These are phyloP conservation scores for Solanum hybrid DNA, from an alignment of 305 asterid species.

Conservation along the genomic window DNA sequence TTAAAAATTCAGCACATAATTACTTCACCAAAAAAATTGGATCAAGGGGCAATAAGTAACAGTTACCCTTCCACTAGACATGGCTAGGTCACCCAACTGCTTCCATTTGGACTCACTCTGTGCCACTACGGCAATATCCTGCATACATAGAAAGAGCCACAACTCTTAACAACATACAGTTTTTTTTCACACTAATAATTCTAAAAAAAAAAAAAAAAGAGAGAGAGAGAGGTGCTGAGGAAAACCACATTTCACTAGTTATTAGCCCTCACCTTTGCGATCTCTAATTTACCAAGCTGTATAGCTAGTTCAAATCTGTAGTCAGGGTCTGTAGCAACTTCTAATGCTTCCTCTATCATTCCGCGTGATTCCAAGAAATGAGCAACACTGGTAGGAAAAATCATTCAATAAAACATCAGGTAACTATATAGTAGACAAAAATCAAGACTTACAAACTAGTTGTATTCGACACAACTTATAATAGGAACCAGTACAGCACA, in stretches of 20 bases:
- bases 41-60: background rate
- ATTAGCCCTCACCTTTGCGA: conserved; percentile 57
- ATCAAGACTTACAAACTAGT: background rate
- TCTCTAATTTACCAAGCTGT: conserved; percentile 78
- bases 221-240: background rate
- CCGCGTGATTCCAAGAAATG: conserved; percentile 98
- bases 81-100: conserved; percentile 98
- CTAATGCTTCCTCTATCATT: conserved; percentile 88
- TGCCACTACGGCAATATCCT: conserved; percentile 83
- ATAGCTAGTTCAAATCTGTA: conserved; percentile 96
- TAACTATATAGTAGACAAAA: background rate
- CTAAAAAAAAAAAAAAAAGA: too few species aligned
- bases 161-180: background rate
- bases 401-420: background rate
- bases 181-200: background rate
- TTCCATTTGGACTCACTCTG: conserved; percentile 94
- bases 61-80: conserved; percentile 92
- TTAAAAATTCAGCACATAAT: background rate
- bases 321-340: conserved; percentile 93
- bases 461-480: background rate
- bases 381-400: conserved; percentile 44
- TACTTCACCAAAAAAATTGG: background rate
- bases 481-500: background rate
- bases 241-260: background rate
- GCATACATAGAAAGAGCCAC: conserved; percentile 11